phyloP scores from a whole-genome alignment of 1,284 basidiomycete species.

The Vanrija humicola region DNA sequence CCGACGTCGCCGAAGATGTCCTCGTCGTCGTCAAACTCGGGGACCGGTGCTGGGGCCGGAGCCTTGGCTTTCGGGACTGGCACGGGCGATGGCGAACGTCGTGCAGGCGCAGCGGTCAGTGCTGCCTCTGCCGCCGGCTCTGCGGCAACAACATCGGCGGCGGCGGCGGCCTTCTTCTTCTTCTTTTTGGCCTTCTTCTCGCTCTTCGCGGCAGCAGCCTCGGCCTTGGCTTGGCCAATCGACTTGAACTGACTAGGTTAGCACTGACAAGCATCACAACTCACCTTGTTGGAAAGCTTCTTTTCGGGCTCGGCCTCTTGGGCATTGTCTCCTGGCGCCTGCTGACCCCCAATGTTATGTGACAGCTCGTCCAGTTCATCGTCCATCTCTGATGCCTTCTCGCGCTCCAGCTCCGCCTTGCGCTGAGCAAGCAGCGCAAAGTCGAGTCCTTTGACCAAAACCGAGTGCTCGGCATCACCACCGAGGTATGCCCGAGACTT shows the following conservation, averaged over 20 bases:
- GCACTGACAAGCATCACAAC: constrained; percentile 6
- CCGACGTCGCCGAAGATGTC: constrained; percentile 80
- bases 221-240: constrained; percentile 35
- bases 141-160: background rate
- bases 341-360: constrained; percentile 8
- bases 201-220: constrained; percentile 16
- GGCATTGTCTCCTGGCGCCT: constrained; percentile 14
- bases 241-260: constrained; percentile 40
- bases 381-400: constrained; percentile 61
- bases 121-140: background rate
- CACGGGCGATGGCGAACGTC: too few species aligned
- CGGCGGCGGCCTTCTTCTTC: background rate
- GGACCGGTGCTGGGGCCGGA: constrained; percentile 2
- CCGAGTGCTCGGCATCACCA: constrained; percentile 78
- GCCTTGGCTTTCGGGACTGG: background rate
- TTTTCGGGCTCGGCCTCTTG: constrained; percentile 2
- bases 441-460: constrained; percentile 85
- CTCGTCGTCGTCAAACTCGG: constrained; percentile 46
- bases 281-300: constrained; percentile 17
- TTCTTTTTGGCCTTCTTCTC: constrained; percentile 32
- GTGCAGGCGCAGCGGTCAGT: too few species aligned
- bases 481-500: constrained; percentile 75
- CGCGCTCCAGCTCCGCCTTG: constrained; percentile 59
- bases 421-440: constrained; percentile 78
- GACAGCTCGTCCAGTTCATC: constrained; percentile 65